Evolutionary conservation across 176 grass and related monocot species (phyloP).

Genomic region (Ensete glaucum): DNA sequence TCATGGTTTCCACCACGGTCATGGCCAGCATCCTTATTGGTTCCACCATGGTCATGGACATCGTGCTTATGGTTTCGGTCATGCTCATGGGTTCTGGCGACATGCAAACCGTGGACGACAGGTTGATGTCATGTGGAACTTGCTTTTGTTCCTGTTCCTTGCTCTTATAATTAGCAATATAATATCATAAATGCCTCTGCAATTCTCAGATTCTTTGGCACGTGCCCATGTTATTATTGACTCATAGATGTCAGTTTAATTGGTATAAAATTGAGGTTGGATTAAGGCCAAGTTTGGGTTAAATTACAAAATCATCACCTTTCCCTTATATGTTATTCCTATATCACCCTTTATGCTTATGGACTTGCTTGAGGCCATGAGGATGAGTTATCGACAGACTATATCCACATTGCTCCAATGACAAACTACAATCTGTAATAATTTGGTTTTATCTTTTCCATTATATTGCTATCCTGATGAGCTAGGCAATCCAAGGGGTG

Average conservation of each 20-base stretch:
- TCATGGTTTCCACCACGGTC: slow-evolving; percentile 2
- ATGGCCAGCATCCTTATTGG: background rate
- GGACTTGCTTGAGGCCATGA: background rate
- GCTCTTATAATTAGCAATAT: background rate
- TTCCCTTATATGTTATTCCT: background rate
- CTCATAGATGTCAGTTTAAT: background rate
- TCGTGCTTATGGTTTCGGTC: background rate
- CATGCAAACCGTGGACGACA: background rate
- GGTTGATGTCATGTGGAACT: background rate
- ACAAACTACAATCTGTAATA: background rate
- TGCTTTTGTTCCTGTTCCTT: background rate
- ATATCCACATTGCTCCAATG: background rate
- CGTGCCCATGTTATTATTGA: too few species aligned
- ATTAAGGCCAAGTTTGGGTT: background rate
- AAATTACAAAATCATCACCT: background rate
- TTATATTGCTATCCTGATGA: background rate
- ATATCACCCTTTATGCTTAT: background rate
- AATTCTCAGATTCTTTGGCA: slow-evolving; percentile 1
- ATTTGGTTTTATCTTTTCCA: background rate
- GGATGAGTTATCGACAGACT: background rate
- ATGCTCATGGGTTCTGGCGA: too few species aligned
- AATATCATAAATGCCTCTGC: background rate
- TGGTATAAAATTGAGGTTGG: background rate
- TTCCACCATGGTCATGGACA: background rate
- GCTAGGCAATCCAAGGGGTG: background rate